Conservation (phyloP, 2,329 filamentous ascomycete species). For the Hymenoscyphus scutula region DNA sequence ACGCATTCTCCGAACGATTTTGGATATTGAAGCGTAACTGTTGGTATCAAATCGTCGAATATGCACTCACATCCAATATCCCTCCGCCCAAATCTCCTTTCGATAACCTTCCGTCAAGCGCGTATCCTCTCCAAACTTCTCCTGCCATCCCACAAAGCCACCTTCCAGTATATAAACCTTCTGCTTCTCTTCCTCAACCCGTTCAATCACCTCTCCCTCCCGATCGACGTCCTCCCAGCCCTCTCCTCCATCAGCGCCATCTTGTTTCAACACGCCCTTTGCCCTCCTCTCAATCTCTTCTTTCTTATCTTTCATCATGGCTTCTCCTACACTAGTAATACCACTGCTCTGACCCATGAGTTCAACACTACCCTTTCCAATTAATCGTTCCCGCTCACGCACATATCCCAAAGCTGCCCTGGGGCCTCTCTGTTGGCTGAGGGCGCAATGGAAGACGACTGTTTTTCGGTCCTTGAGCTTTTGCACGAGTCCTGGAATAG, state of each 20-base stretch:
- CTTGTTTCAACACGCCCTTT: conserved; percentile 32
- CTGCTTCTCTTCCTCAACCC: conserved; percentile 47
- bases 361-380: conserved; percentile 28
- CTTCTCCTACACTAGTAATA: conserved; percentile 15
- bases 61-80: conserved; percentile 27
- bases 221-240: conserved; percentile 38
- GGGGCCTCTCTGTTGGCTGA: conserved; percentile 89
- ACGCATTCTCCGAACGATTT: too few species aligned
- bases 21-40: too few species aligned
- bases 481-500: conserved; percentile 78
- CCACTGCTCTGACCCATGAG: conserved; percentile 21
- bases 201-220: conserved; percentile 26
- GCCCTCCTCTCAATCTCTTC: conserved; percentile 32
- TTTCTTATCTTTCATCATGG: conserved; percentile 31
- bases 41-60: too few species aligned
- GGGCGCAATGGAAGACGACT: conserved; percentile 91
- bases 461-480: conserved; percentile 72
- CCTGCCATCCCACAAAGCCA: conserved; percentile 89
- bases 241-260: conserved; percentile 18
- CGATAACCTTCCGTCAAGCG: conserved; percentile 79
- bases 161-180: conserved; percentile 77
- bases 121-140: conserved; percentile 74
- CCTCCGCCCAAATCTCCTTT: conserved; percentile 73
- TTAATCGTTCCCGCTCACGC: conserved; percentile 60
- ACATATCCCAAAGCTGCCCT: conserved; percentile 78